Evolutionary conservation across 2,329 filamentous ascomycete genomes (phyloP), one percentile per base, ranked within the genome.

Genomic region (Sclerotinia nivalis): DNA sequence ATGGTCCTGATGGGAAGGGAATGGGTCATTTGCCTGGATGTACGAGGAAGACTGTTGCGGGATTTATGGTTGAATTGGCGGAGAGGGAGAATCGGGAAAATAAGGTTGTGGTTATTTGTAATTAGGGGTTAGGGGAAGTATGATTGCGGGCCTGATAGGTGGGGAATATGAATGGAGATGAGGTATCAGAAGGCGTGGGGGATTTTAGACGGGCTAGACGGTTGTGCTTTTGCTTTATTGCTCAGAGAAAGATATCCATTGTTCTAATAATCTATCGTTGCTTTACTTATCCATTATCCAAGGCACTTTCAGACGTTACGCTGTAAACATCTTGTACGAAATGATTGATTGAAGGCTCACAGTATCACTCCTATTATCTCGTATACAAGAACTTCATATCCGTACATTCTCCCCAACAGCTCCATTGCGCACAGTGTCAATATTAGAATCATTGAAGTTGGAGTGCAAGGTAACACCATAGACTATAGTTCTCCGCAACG

Each of bases 11-110:
- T n/a, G 74, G 74, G 13, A 67, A 67, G 52, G 73, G 70, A 0
- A 54, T 68, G 20, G 71, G 69, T 34, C 64, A 69, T 40, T 58
- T 74, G 69, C 68, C 71, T 1, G 71, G 66, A 4, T 47, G 72
- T 22, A 71, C 52, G 34, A 71, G 71, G 55, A 60, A 55, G 54
- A 71, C 52, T 72, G 81, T 87, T 10, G 84, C 83, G 12, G 74
- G 71, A 22, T 86, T 83, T 75, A 73, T 86, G 73, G 79, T 86
- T 5, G 78, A 82, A 68, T 49, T 25, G 22, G 67, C 59, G 4
- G 59, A 69, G n/a, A 69, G 28, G 7, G 9, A 37, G 25, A 47
- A 3, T 18, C 34, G 50, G 37, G 59, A 45, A 13, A 65, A n/a
- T n/a, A 55, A 28, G n/a, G n/a, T 58, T 22, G 59, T 55, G 9